Evolutionary conservation across 2,329 filamentous ascomycete species (phyloP).

Genomic region (Mollisia scopiformis): DNA sequence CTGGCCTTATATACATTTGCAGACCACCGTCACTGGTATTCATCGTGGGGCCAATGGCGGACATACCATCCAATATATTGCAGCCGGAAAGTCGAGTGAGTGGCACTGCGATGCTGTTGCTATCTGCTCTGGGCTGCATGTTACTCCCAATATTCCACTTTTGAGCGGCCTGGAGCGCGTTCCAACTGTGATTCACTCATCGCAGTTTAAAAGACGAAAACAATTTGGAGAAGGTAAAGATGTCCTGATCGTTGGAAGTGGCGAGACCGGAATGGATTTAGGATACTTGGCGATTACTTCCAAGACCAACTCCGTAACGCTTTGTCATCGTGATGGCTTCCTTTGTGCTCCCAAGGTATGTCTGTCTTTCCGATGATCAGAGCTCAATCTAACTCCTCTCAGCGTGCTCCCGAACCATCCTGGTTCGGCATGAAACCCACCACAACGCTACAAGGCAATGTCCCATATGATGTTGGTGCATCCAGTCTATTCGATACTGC

Average conservation of each 20-base stretch:
- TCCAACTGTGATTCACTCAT: conserved; percentile 46
- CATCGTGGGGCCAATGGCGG: conserved; percentile 6
- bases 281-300: conserved; percentile 48
- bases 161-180: conserved; percentile 44
- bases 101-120: conserved; percentile 48
- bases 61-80: conserved; percentile 18
- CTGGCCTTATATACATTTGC: conserved; percentile 2
- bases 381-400: neutral
- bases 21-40: conserved; percentile 35
- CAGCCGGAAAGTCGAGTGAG: conserved; percentile 5
- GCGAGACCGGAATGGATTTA: conserved; percentile 51
- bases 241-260: conserved; percentile 47
- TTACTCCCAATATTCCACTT: conserved; percentile 42
- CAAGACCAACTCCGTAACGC: conserved; percentile 43
- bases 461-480: conserved; percentile 49
- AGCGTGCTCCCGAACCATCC: conserved; percentile 18
- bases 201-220: conserved; percentile 43
- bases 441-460: conserved; percentile 25
- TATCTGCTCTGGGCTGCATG: conserved; percentile 49
- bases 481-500: conserved; percentile 55
- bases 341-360: conserved; percentile 48
- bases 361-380: neutral
- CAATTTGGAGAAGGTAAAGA: conserved; percentile 45
- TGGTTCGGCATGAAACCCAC: conserved; percentile 16
- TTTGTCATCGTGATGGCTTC: conserved; percentile 51